phyloP scores from a whole-genome alignment of 2,329 filamentous ascomycete genomes.

The Aspergillus aculeatus region DNA sequence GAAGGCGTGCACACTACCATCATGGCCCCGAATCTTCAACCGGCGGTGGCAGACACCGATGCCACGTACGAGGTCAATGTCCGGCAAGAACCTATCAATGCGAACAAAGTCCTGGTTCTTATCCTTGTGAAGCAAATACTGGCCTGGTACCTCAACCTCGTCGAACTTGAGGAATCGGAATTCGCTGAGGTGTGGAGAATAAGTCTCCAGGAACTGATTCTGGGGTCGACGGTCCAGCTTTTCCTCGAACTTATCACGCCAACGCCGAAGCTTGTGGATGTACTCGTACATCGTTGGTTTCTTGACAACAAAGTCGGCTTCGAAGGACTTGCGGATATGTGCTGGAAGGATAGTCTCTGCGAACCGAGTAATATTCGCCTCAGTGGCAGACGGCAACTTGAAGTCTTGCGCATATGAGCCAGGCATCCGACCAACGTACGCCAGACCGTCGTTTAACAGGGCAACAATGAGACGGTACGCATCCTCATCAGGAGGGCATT shows the following conservation, averaged over 20 bases:
- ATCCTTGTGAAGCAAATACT: conserved; percentile 95
- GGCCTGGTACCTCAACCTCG: conserved; percentile 94
- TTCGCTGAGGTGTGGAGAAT: conserved; percentile 88
- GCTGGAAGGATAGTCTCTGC: conserved; percentile 92
- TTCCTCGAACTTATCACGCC: conserved; percentile 97
- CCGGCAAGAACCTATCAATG: conserved; percentile 93
- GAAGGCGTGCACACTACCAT: conserved; percentile 95
- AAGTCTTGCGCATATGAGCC: conserved; percentile 84
- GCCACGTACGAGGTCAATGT: conserved; percentile 87
- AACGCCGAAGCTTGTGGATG: conserved; percentile 91
- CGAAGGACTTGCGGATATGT: conserved; percentile 94
- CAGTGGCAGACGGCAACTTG: conserved; percentile 84
- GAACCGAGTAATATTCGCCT: conserved; percentile 95
- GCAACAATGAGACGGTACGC: conserved; percentile 97
- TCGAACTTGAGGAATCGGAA: conserved; percentile 98
- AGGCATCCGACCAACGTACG: conserved; percentile 86
- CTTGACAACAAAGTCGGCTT: conserved; percentile 91
- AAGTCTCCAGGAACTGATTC: conserved; percentile 74
- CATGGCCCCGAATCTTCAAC: conserved; percentile 93
- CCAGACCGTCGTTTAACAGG: conserved; percentile 88
- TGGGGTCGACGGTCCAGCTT: conserved; percentile 83
- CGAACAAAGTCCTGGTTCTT: conserved; percentile 99
- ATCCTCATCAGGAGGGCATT: conserved; percentile 96
- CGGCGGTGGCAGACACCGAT: conserved; percentile 89
- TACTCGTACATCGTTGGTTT: conserved; percentile 99